Evolutionary conservation across 2,329 filamentous ascomycete species (phyloP).

Genomic region (Raffaelea ambrosiae): DNA sequence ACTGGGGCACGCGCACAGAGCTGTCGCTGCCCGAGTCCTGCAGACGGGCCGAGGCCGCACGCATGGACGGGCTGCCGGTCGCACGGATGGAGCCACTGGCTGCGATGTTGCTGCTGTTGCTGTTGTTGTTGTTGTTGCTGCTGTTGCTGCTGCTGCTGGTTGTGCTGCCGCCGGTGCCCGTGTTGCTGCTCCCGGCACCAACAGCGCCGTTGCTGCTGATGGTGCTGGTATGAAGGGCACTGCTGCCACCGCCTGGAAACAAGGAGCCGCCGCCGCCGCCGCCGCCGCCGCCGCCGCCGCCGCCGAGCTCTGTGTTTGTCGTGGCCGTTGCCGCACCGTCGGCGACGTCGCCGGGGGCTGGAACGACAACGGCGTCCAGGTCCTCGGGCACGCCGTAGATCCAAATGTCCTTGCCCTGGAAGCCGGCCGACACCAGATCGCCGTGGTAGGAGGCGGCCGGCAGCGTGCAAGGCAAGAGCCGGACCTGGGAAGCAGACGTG

Average conservation of each 20-base stretch:
- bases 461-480: conserved; percentile 57
- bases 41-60: conserved; percentile 24
- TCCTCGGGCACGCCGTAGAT: conserved; percentile 71
- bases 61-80: conserved; percentile 30
- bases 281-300: conserved; percentile 14
- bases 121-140: conserved; percentile 7
- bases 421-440: conserved; percentile 65
- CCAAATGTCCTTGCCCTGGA: conserved; percentile 65
- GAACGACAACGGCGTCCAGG: conserved; percentile 44
- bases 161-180: conserved; percentile 12
- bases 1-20: conserved; percentile 45
- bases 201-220: too few species aligned
- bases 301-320: not conserved
- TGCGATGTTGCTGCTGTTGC: conserved; percentile 4
- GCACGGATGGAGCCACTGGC: conserved; percentile 21
- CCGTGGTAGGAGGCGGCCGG: conserved; percentile 62
- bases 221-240: too few species aligned
- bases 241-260: too few species aligned
- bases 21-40: conserved; percentile 25
- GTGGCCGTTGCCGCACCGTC: not conserved
- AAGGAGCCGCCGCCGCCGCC: too few species aligned
- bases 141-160: conserved; percentile 1
- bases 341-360: too few species aligned
- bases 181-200: not conserved
- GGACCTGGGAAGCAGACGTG: conserved; percentile 40